phyloP scores from a whole-genome alignment of 805 yeast genomes.

The Candida sphagnicola region DNA sequence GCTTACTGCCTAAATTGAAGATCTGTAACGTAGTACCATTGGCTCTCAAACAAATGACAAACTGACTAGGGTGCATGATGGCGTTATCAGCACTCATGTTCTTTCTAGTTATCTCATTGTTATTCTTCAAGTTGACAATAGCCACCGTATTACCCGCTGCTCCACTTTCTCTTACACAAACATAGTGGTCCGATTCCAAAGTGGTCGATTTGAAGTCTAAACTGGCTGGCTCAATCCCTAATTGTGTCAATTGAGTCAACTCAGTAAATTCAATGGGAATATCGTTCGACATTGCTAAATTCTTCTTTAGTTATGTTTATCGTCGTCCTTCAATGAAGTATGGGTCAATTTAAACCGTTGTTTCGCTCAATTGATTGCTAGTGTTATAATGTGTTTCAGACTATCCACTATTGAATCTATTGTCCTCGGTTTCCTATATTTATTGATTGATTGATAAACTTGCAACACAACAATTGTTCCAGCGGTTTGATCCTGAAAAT shows the following conservation, averaged over 20 bases:
- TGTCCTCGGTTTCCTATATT: conserved; percentile 2
- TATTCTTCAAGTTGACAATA: conserved; percentile 77
- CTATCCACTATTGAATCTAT: neutral
- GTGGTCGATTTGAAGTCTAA: conserved; percentile 93
- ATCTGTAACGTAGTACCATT: conserved; percentile 95
- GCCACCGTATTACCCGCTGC: conserved; percentile 83
- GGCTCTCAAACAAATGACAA: conserved; percentile 90
- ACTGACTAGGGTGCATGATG: conserved; percentile 88
- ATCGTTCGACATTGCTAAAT: conserved; percentile 38
- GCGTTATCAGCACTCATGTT: conserved; percentile 98
- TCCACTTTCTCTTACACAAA: conserved; percentile 69
- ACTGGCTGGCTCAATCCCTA: conserved; percentile 82
- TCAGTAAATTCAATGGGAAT: conserved; percentile 97
- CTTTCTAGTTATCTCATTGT: conserved; percentile 78
- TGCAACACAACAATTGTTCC: neutral
- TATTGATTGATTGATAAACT: conserved; percentile 3
- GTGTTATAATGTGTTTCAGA: neutral
- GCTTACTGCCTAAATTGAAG: conserved; percentile 82
- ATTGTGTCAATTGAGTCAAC: conserved; percentile 78
- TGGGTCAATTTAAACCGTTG: neutral
- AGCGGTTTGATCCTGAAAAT: conserved; percentile 5
- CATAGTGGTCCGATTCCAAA: conserved; percentile 86
- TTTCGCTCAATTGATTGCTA: conserved; percentile 2
- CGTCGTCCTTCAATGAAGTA: conserved; percentile 1
- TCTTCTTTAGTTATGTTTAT: neutral